A percentile compares a stretch with the other conserved stretches of the same genome.
phyloP scores from a whole-genome alignment of 202 grass and related monocot genomes.

The Bolboschoenoplectus hybrid region DNA sequence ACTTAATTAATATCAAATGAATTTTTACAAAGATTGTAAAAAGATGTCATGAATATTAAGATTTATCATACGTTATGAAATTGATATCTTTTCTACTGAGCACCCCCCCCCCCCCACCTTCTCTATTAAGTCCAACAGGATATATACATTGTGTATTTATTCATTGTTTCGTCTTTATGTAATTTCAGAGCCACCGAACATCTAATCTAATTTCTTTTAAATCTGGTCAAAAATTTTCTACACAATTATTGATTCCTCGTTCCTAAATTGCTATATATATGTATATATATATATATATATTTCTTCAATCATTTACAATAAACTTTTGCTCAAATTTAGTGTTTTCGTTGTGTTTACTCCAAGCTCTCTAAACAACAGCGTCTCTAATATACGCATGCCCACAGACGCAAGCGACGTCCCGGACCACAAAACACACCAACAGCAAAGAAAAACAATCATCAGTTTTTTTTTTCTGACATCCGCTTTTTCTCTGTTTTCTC shows the following conservation, averaged over 20 bases:
- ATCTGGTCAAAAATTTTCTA: too few species aligned
- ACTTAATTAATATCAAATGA: too few species aligned
- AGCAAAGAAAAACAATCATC: conserved; percentile 22
- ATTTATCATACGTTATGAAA: too few species aligned
- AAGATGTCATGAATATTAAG: too few species aligned
- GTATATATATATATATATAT: not conserved
- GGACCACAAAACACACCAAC: not conserved
- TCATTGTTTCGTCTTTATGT: not conserved
- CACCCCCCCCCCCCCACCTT: too few species aligned
- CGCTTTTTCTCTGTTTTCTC: not conserved
- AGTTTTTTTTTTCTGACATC: conserved; percentile 18
- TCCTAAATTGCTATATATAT: not conserved
- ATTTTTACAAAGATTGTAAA: too few species aligned
- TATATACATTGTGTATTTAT: too few species aligned
- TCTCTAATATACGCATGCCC: not conserved
- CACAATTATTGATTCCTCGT: not conserved
- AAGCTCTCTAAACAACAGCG: not conserved
- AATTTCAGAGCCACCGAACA: not conserved
- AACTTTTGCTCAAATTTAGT: not conserved
- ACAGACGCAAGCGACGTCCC: not conserved
- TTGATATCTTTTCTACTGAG: too few species aligned
- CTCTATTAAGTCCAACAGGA: too few species aligned
- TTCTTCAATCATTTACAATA: not conserved
- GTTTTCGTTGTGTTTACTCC: conserved; percentile 9
- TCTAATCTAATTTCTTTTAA: not conserved